Percentiles rank a stretch among this genome's conserved stretches.
Evolutionary conservation across 805 yeast species (phyloP).

Genomic region (Alloascoidea africana): DNA sequence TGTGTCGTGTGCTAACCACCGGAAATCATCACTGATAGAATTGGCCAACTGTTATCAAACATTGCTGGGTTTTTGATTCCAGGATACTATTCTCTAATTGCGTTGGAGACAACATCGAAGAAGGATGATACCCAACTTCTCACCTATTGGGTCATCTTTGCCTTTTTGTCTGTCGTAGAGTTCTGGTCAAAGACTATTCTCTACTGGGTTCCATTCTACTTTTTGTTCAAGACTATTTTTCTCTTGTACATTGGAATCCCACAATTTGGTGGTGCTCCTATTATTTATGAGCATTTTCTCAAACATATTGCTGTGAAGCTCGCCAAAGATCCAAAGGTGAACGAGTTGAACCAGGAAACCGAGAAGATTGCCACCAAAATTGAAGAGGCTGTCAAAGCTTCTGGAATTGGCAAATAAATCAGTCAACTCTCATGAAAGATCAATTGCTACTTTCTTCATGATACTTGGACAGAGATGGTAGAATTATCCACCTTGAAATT

Average conservation of each 20-base stretch:
- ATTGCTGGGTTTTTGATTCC: slow-evolving; percentile 86
- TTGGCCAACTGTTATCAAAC: slow-evolving; percentile 89
- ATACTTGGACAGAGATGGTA: no score
- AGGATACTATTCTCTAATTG: slow-evolving; percentile 74
- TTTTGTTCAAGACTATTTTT: slow-evolving; percentile 80
- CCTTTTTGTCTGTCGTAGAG: slow-evolving; percentile 82
- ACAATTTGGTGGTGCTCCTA: slow-evolving; percentile 69
- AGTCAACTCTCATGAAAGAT: no score
- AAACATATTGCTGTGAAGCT: slow-evolving; percentile 38
- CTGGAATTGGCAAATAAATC: no score
- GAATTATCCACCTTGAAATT: no score
- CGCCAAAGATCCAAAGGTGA: no score
- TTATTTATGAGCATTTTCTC: slow-evolving; percentile 49
- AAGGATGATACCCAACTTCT: slow-evolving; percentile 66
- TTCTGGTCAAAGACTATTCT: slow-evolving; percentile 91
- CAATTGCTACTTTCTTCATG: no score
- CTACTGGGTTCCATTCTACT: slow-evolving; percentile 95
- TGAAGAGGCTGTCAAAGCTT: no score
- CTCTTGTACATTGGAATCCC: slow-evolving; percentile 85
- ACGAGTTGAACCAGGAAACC: no score
- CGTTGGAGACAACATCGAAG: slow-evolving; percentile 55
- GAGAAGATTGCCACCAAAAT: no score
- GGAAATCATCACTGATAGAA: no score
- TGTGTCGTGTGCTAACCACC: no score
- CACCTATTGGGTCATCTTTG: slow-evolving; percentile 96